Evolutionary conservation across 2,329 filamentous ascomycete genomes (phyloP).

Genomic region (Thelonectria rubi): DNA sequence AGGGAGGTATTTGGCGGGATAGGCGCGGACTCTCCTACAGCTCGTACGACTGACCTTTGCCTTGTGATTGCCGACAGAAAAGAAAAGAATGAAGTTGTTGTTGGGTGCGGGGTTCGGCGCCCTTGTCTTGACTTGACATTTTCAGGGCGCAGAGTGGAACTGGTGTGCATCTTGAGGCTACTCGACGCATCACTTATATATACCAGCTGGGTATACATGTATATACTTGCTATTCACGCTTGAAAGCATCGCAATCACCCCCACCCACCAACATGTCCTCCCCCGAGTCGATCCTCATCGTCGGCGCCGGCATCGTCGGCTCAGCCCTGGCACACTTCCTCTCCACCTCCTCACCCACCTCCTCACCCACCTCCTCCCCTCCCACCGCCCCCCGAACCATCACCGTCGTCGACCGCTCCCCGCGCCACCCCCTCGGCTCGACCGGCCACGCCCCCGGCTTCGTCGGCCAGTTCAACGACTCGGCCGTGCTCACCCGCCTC

Average conservation of each 20-base stretch:
- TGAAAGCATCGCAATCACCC: neutral
- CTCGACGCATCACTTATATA: neutral
- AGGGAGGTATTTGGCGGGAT: neutral
- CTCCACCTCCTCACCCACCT: slow-evolving; percentile 5
- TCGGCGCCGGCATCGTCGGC: slow-evolving; percentile 35
- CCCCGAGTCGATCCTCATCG: slow-evolving; percentile 29
- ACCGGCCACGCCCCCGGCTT: slow-evolving; percentile 36
- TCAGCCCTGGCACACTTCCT: slow-evolving; percentile 30
- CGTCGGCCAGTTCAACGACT: slow-evolving; percentile 40
- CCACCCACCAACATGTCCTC: slow-evolving; percentile 20
- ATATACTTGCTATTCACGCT: neutral
- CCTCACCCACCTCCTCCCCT: slow-evolving; percentile 10
- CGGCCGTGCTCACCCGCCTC: slow-evolving; percentile 31
- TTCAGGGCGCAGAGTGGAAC: slow-evolving; percentile 5
- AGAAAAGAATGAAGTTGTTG: neutral
- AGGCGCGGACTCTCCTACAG: no score
- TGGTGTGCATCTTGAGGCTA: neutral
- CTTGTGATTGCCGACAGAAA: no score
- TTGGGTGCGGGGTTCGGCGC: slow-evolving; percentile 5
- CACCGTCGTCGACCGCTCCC: slow-evolving; percentile 34
- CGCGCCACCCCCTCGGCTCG: slow-evolving; percentile 24
- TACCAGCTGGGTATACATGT: neutral
- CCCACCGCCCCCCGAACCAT: slow-evolving; percentile 20
- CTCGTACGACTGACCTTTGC: no score
- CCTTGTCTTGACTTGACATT: slow-evolving; percentile 20